Conservation (phyloP, 1,284 basidiomycete genomes). For the Lentinus polychrous region DNA sequence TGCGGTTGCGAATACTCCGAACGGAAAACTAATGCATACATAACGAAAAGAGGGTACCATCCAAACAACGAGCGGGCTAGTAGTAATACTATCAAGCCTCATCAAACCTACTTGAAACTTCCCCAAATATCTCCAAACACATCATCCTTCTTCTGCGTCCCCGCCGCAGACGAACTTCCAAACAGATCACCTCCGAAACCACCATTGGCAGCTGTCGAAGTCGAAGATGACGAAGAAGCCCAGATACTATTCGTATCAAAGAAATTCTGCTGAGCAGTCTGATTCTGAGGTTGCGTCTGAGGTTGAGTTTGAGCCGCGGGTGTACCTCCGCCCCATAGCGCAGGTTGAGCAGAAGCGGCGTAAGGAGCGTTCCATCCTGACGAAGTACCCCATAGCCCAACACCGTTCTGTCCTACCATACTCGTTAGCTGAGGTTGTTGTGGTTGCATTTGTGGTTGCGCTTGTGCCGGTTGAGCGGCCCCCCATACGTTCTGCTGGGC, state of each 20-base stretch:
- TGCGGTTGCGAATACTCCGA: too few species aligned
- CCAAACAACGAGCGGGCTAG: not conserved
- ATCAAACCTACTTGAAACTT: conserved; percentile 52
- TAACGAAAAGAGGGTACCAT: not conserved
- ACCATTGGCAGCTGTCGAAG: conserved; percentile 11
- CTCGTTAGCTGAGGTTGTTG: conserved; percentile 33
- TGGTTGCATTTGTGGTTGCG: conserved; percentile 12
- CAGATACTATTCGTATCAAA: conserved; percentile 52
- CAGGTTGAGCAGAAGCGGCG: conserved; percentile 22
- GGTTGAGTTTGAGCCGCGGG: conserved; percentile 13
- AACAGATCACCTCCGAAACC: conserved; percentile 25
- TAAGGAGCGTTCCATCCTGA: conserved; percentile 49
- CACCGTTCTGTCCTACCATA: conserved; percentile 50
- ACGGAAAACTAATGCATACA: not conserved
- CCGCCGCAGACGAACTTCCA: conserved; percentile 21
- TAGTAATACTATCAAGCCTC: too few species aligned
- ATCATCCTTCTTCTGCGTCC: conserved; percentile 64
- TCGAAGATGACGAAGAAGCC: conserved; percentile 31
- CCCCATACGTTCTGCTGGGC: conserved; percentile 17
- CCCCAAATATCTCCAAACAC: conserved; percentile 78
- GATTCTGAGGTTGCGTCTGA: conserved; percentile 13
- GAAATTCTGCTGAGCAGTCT: conserved; percentile 23
- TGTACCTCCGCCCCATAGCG: conserved; percentile 34
- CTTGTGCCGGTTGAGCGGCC: conserved; percentile 6
- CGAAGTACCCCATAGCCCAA: conserved; percentile 56